These are phyloP conservation scores for Ceratocystis smalleyi DNA, from an alignment of 2,329 filamentous ascomycete genomes.

Conservation along the genomic window DNA sequence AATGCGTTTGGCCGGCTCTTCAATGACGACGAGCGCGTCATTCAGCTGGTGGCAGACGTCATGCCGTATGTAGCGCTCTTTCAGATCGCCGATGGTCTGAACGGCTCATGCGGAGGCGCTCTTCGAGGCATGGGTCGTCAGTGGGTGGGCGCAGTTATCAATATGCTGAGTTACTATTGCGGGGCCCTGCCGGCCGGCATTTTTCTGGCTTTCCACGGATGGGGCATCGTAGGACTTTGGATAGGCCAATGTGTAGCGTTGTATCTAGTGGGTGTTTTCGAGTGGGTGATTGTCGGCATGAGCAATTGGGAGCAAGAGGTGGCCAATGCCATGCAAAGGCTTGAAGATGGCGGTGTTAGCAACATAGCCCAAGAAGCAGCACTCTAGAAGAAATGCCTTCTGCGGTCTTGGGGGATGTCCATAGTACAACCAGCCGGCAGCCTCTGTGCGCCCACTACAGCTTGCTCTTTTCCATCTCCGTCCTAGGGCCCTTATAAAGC, in stretches of 20 bases:
- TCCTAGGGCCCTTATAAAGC: slow-evolving; percentile 25
- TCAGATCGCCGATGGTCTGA: slow-evolving; percentile 77
- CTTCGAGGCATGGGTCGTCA: slow-evolving; percentile 74
- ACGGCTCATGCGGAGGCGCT: slow-evolving; percentile 68
- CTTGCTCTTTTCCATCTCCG: slow-evolving; percentile 16
- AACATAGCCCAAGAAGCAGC: background rate
- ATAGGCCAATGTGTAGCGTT: slow-evolving; percentile 68
- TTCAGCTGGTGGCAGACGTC: slow-evolving; percentile 57
- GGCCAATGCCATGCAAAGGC: slow-evolving; percentile 50
- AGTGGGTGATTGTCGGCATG: slow-evolving; percentile 65
- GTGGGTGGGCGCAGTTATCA: slow-evolving; percentile 69
- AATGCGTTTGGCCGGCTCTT: slow-evolving; percentile 64
- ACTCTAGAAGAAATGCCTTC: background rate
- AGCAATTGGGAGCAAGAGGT: slow-evolving; percentile 67
- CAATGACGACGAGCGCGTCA: slow-evolving; percentile 59
- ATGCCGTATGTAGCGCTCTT: slow-evolving; percentile 80
- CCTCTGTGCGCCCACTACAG: background rate
- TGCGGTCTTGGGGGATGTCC: background rate
- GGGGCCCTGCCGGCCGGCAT: slow-evolving; percentile 69
- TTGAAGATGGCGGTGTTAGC: slow-evolving; percentile 32
- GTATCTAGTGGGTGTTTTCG: slow-evolving; percentile 60
- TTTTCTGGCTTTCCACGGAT: slow-evolving; percentile 71
- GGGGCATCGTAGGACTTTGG: slow-evolving; percentile 70
- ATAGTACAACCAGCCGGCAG: too few relatives aligned
- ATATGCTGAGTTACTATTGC: slow-evolving; percentile 69